phyloP scores from a whole-genome alignment of 139 green algal species.

The Ulvella scutata region DNA sequence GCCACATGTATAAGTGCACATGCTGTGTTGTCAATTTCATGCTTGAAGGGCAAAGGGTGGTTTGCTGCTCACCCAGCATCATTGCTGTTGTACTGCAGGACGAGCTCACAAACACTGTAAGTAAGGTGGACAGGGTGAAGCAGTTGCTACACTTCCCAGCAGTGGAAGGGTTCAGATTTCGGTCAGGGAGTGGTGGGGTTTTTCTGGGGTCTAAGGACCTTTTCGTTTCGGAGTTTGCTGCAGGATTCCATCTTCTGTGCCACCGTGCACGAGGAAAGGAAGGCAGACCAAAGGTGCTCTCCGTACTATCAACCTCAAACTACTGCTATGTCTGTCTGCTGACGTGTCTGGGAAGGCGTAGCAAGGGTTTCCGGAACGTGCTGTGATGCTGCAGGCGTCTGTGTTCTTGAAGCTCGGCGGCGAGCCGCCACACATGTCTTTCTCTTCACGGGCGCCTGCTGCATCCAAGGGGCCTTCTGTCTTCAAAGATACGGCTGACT shows the following conservation, averaged over 20 bases:
- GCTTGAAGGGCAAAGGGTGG: too few relatives aligned
- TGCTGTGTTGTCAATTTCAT: too few relatives aligned
- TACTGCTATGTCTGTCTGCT: not conserved
- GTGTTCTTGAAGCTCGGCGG: not conserved
- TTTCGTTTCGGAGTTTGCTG: not conserved
- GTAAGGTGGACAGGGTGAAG: not conserved
- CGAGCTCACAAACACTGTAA: not conserved
- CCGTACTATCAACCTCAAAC: not conserved
- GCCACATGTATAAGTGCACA: too few relatives aligned
- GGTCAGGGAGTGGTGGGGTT: not conserved
- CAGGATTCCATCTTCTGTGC: not conserved
- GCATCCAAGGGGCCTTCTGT: not conserved
- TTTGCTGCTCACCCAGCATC: too few relatives aligned
- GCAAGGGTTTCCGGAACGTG: not conserved
- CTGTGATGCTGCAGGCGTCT: not conserved
- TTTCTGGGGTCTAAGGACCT: conserved; percentile 1
- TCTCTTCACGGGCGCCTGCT: not conserved
- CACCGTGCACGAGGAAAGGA: not conserved
- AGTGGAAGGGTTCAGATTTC: not conserved
- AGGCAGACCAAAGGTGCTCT: not conserved
- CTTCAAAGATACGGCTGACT: not conserved
- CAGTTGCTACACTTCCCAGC: not conserved
- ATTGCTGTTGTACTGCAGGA: too few relatives aligned
- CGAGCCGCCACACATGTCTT: not conserved
- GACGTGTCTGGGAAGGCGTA: too few relatives aligned